phyloP scores from a whole-genome alignment of 78 protist species.

The Dictyostelium citrinum region DNA sequence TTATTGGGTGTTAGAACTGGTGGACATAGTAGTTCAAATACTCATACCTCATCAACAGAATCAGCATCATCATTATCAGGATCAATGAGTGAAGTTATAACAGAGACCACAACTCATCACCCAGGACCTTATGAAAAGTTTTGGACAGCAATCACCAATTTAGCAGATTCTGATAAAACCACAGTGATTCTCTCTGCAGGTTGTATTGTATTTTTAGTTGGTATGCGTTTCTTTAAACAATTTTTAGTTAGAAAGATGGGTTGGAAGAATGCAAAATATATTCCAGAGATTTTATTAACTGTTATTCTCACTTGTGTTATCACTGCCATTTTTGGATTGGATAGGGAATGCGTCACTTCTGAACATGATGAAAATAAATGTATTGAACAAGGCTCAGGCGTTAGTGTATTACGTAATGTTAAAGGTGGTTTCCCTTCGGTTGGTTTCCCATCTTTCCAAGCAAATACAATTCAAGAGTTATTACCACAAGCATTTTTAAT shows the following conservation, averaged over 20 bases:
- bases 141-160: constrained; percentile 12
- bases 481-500: constrained; percentile 60
- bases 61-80: background rate
- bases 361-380: background rate
- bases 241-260: background rate
- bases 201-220: constrained; percentile 58
- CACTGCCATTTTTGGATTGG: background rate
- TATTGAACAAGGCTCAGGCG: background rate
- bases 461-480: background rate
- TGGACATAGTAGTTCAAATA: background rate
- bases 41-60: background rate
- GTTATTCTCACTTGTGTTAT: constrained; percentile 24
- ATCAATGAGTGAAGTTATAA: background rate
- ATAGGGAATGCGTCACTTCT: background rate
- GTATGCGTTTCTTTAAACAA: constrained; percentile 61
- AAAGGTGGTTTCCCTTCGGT: constrained; percentile 68
- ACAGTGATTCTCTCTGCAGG: constrained; percentile 52
- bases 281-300: constrained; percentile 66
- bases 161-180: background rate
- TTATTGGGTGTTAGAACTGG: constrained; percentile 3
- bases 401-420: background rate
- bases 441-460: constrained; percentile 28
- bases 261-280: constrained; percentile 55
- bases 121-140: constrained; percentile 65
- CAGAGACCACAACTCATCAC: background rate